phyloP scores from a whole-genome alignment of 2,329 filamentous ascomycete genomes.

The Mycocentrospora acerina region DNA sequence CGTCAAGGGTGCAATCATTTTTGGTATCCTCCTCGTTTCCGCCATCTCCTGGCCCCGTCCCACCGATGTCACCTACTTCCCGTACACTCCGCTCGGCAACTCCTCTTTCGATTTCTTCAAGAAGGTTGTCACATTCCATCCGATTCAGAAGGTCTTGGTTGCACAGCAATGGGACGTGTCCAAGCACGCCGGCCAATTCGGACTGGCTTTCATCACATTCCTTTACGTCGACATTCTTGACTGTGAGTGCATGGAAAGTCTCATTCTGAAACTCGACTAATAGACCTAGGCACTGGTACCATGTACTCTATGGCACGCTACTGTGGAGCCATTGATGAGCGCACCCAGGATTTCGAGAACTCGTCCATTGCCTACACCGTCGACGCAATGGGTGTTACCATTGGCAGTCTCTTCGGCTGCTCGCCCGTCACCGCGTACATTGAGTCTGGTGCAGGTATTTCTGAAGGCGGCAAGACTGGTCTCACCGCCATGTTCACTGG shows the following conservation, averaged over 20 bases:
- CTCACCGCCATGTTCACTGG: slow-evolving; percentile 79
- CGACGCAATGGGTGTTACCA: slow-evolving; percentile 78
- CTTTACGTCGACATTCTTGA: slow-evolving; percentile 90
- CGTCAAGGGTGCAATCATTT: slow-evolving; percentile 83
- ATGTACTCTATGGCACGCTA: slow-evolving; percentile 89
- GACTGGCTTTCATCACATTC: slow-evolving; percentile 82
- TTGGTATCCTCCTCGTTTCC: slow-evolving; percentile 78
- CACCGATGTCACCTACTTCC: slow-evolving; percentile 79
- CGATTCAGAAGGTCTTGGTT: slow-evolving; percentile 67
- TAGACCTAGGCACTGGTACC: slow-evolving; percentile 63
- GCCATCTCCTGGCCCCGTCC: slow-evolving; percentile 85
- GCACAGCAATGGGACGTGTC: slow-evolving; percentile 75
- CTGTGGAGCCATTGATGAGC: slow-evolving; percentile 75
- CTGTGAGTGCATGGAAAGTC: slow-evolving; percentile 42
- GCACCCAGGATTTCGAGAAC: slow-evolving; percentile 84
- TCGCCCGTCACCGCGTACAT: slow-evolving; percentile 86
- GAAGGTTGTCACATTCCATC: slow-evolving; percentile 80
- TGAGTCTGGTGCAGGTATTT: slow-evolving; percentile 87
- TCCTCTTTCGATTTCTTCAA: slow-evolving; percentile 82
- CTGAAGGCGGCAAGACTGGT: slow-evolving; percentile 82
- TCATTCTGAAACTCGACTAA: slow-evolving; percentile 1
- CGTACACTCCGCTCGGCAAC: slow-evolving; percentile 68
- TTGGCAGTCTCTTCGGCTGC: slow-evolving; percentile 74
- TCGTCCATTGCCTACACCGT: slow-evolving; percentile 82
- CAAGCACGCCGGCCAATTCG: slow-evolving; percentile 72